Percentiles rank a stretch among this genome's conserved stretches.
phyloP scores from a whole-genome alignment of 2,329 filamentous ascomycete genomes.

The Fusarium sp. region DNA sequence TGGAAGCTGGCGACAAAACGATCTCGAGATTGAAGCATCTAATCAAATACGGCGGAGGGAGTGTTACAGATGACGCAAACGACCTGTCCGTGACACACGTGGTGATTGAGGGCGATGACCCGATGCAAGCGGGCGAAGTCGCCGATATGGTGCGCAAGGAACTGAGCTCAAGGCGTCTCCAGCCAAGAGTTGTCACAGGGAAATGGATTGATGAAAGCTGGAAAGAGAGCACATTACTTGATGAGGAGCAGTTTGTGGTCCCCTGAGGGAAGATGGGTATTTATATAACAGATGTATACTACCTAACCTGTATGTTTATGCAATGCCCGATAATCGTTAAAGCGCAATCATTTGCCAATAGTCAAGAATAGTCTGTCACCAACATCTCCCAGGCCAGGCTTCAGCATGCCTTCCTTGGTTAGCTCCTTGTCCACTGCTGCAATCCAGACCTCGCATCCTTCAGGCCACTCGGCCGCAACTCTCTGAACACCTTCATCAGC shows the following conservation, averaged over 20 bases:
- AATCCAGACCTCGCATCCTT: slow-evolving; percentile 83
- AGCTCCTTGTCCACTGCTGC: slow-evolving; percentile 82
- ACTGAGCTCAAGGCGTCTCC: slow-evolving; percentile 60
- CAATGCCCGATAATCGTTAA: slow-evolving; percentile 11
- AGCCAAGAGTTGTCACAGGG: slow-evolving; percentile 77
- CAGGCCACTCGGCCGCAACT: slow-evolving; percentile 83
- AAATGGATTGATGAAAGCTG: slow-evolving; percentile 86
- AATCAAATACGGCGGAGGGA: slow-evolving; percentile 78
- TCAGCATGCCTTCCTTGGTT: slow-evolving; percentile 87
- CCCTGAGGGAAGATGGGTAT: slow-evolving; percentile 39
- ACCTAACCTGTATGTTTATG: slow-evolving; percentile 36
- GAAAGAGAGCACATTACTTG: slow-evolving; percentile 80
- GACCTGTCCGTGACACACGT: slow-evolving; percentile 78
- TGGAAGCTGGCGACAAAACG: slow-evolving; percentile 51
- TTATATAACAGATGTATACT: slow-evolving; percentile 41
- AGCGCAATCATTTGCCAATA: slow-evolving; percentile 77
- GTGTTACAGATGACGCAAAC: slow-evolving; percentile 63
- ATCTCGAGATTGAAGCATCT: slow-evolving; percentile 66
- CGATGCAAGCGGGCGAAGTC: slow-evolving; percentile 54
- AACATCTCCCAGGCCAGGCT: slow-evolving; percentile 89
- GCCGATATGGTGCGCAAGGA: slow-evolving; percentile 61
- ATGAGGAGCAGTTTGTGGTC: slow-evolving; percentile 75
- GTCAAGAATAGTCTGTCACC: slow-evolving; percentile 92
- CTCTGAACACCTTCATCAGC: slow-evolving; percentile 77
- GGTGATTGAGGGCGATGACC: slow-evolving; percentile 63